Evolutionary conservation across 371 early-diverging fungal species (phyloP), one percentile per base, ranked within the genome.

Genomic region (Choanephora cucurbitarum): DNA sequence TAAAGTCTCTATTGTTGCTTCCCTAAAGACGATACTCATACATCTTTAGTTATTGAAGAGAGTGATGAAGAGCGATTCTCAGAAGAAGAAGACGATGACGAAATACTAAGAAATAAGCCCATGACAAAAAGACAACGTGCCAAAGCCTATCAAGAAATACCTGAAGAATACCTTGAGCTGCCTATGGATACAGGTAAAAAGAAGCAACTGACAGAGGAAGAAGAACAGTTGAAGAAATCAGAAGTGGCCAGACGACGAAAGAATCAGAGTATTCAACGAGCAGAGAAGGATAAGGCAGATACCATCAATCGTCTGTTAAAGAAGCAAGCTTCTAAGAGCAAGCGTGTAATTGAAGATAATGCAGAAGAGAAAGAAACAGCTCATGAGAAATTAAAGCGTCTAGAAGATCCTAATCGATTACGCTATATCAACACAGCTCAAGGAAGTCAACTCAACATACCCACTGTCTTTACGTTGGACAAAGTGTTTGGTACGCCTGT

Each of bases 121-220:
- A 59, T 90, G 61, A 90, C 90, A n/a, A 85, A 86, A 49, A 80
- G 90, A 37, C 90, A 90, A 60, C 67, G 88, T 13, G 86, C 89
- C 7, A 84, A 82, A 52, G 58, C 87, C 49, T 80, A 82, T 54
- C 72, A 72, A 6, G 79, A 81, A 43, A 80, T 68, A 32, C 63
- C 68, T 17, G 84, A 84, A 34, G 79, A 85, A 19, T 85, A 86
- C 62, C 69, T 85, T 39, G 87, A 87, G 60, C 63, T 90, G n/a
- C 89, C 90, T 0, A 78, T 79, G 65, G 82, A 76, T 10, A 62
- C 76, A 11, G 81, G 85, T 17, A 87, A 85, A 62, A 84, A 84
- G 66, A 79, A 80, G 49, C 70, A 67, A 40, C 64, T 84, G 22
- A 86, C 90, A 1, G 82, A 79, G 24, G 90, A 89, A 57, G 90